These are phyloP conservation scores for Leccinum pellstonianum DNA, from an alignment of 768 basidiomycete genomes.

Conservation along the genomic window DNA sequence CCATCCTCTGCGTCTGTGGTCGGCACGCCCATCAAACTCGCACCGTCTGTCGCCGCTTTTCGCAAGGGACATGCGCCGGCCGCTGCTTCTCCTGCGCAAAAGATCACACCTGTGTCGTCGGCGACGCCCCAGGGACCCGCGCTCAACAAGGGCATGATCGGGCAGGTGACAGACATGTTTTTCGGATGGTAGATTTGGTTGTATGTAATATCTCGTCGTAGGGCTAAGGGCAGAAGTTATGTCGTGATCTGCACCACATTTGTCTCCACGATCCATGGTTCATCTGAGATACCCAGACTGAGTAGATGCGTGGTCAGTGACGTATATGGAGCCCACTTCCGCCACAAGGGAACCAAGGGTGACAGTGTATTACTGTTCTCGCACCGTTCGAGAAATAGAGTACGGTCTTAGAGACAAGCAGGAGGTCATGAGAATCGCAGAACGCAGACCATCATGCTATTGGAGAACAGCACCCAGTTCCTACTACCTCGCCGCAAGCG, in stretches of 20 bases:
- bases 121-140: slow-evolving; percentile 27
- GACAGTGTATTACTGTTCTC: background rate
- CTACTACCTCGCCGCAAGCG: background rate
- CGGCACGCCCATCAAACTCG: slow-evolving; percentile 71
- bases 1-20: slow-evolving; percentile 44
- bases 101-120: slow-evolving; percentile 13
- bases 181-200: slow-evolving; percentile 66
- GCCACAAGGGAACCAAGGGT: background rate
- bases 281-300: background rate
- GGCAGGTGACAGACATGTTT: slow-evolving; percentile 76
- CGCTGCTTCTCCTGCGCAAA: slow-evolving; percentile 24
- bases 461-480: background rate
- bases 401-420: background rate
- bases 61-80: slow-evolving; percentile 42
- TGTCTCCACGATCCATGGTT: background rate
- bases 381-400: background rate
- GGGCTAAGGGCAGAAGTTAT: background rate
- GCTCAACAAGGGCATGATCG: slow-evolving; percentile 59
- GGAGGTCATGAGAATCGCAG: background rate
- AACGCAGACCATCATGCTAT: background rate
- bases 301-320: background rate
- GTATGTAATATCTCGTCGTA: background rate
- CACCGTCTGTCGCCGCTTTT: slow-evolving; percentile 73
- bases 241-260: background rate
- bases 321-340: background rate